Evolutionary conservation across 2,329 filamentous ascomycete species (phyloP).

Genomic region (Pyrenophora teres): DNA sequence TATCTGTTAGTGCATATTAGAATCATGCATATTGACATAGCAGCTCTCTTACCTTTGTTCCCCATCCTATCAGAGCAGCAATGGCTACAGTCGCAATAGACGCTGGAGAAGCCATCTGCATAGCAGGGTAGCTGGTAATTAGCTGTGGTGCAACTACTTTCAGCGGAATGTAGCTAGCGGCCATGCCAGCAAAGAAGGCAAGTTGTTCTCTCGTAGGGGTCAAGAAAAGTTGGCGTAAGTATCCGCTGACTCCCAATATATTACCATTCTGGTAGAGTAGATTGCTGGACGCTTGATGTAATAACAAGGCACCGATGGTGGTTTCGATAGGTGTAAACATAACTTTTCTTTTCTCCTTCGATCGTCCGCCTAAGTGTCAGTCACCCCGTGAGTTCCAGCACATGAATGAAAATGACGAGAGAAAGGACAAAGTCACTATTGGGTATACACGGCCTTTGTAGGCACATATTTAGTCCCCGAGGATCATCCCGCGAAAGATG

Average conservation of each 20-base stretch:
- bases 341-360: not conserved
- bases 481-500: not conserved
- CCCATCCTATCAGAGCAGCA: constrained; percentile 56
- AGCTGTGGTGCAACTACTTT: constrained; percentile 52
- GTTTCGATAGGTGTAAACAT: constrained; percentile 62
- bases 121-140: constrained; percentile 50
- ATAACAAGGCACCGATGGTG: constrained; percentile 55
- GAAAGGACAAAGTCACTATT: not conserved
- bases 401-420: too few species aligned
- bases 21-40: not conserved
- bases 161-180: constrained; percentile 51
- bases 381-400: not conserved
- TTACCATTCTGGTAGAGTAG: constrained; percentile 58
- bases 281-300: constrained; percentile 57
- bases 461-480: constrained; percentile 5
- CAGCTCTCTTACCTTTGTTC: constrained; percentile 53
- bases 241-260: constrained; percentile 57
- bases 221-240: constrained; percentile 51
- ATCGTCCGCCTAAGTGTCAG: not conserved
- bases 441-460: constrained; percentile 1
- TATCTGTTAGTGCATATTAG: constrained; percentile 24
- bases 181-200: constrained; percentile 54
- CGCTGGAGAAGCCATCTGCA: constrained; percentile 42
- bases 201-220: constrained; percentile 50
- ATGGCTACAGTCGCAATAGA: constrained; percentile 48